Conservation (phyloP, 495 filamentous ascomycete species). For the Hypoxylon intermedium region DNA sequence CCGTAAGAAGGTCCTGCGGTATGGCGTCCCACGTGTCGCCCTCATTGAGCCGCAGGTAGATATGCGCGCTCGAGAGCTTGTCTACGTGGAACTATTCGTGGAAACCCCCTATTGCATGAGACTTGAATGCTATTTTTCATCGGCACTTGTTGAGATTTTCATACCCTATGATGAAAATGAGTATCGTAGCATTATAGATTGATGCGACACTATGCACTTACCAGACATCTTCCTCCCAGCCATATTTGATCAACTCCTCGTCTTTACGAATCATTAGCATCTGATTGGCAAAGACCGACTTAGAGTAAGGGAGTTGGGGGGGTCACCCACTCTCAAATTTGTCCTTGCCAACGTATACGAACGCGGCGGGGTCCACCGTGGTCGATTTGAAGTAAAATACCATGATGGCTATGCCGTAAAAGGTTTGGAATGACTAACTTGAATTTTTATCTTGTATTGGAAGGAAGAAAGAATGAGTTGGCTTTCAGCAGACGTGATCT, state of each 20-base stretch:
- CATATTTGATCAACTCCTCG: conserved; percentile 92
- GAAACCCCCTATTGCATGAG: conserved; percentile 26
- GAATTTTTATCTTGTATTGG: no score
- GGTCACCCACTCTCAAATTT: conserved; percentile 89
- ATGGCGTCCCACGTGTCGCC: conserved; percentile 88
- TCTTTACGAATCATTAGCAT: conserved; percentile 63
- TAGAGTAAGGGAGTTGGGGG: conserved; percentile 12
- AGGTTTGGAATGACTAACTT: no score
- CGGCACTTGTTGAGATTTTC: conserved; percentile 15
- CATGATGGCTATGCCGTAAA: conserved; percentile 71
- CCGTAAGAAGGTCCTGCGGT: conserved; percentile 73
- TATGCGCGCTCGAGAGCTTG: conserved; percentile 94
- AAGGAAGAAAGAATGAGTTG: background rate
- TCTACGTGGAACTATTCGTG: conserved; percentile 86
- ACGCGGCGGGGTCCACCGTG: conserved; percentile 71
- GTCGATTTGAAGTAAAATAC: conserved; percentile 96
- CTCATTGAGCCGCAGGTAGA: conserved; percentile 85
- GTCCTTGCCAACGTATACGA: conserved; percentile 96
- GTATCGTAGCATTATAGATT: no score
- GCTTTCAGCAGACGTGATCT: background rate
- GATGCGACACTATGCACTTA: conserved; percentile 56
- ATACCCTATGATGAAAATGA: conserved; percentile 36
- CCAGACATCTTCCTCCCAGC: conserved; percentile 96
- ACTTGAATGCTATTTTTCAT: conserved; percentile 1
- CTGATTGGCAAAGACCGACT: conserved; percentile 16